These are phyloP conservation scores for Metschnikowia santaceciliae DNA, from an alignment of 805 yeast genomes.

Conservation along the genomic window DNA sequence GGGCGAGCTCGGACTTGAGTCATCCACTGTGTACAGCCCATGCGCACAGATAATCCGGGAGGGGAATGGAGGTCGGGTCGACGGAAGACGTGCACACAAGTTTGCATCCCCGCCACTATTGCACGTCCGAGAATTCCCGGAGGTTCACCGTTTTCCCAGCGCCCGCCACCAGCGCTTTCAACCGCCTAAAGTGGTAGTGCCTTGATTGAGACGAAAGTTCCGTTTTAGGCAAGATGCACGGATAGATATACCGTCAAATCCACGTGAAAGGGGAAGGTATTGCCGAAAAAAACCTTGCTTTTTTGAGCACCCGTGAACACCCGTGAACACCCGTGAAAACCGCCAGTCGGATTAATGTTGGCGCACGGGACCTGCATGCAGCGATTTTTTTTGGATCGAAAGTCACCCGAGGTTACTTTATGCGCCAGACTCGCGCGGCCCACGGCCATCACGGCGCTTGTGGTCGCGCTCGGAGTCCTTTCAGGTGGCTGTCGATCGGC, in stretches of 20 bases:
- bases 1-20: conserved; percentile 19
- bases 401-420: conserved; percentile 8
- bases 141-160: too few relatives aligned
- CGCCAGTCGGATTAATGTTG: conserved; percentile 4
- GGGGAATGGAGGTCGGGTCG: conserved; percentile 6
- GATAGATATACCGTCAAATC: too few relatives aligned
- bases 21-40: conserved; percentile 10
- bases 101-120: conserved; percentile 5
- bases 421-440: conserved; percentile 1
- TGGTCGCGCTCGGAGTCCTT: conserved; percentile 6
- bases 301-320: conserved; percentile 1
- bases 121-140: conserved; percentile 8
- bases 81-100: conserved; percentile 9
- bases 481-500: conserved; percentile 1
- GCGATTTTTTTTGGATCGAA: conserved; percentile 5
- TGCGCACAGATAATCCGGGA: conserved; percentile 3
- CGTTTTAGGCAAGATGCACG: too few relatives aligned
- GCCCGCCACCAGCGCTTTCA: too few relatives aligned
- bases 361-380: not conserved
- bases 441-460: conserved; percentile 1
- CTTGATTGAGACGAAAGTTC: too few relatives aligned
- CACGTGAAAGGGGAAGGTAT: not conserved
- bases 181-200: too few relatives aligned
- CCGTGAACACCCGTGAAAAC: conserved; percentile 4
- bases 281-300: not conserved